Evolutionary conservation across 495 filamentous ascomycete genomes (phyloP), one percentile per base, ranked within the genome.

Genomic region (Penicillium arizonense): DNA sequence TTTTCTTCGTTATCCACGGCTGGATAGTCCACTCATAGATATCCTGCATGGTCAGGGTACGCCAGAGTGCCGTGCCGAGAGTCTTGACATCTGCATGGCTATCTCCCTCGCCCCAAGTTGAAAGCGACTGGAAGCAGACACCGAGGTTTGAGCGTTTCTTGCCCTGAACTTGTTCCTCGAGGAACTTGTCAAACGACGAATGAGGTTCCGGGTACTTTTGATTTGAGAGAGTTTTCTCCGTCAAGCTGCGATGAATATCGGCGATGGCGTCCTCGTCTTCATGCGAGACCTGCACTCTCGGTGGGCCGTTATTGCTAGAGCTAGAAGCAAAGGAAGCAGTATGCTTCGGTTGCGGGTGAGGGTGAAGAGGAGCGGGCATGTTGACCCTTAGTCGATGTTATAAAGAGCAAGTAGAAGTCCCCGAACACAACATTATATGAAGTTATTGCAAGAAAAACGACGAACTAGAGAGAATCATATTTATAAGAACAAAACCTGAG

Each of bases 11-110:
- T 8, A 66, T 12, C 70, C 63, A 69, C 9, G 70, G 70, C 53
- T 71, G 62, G 26, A 73, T 53, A 2, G 70, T 73, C 70, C 70
- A 71, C 44, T 73, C 67, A 23, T 71, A 73, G 30, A 73, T 59
- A 56, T 73, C 70, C 23, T 61, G 67, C 10, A 69, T 53, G 1
- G 65, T 73, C 13, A 73, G 32, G 1, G 70, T 71, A 2, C 70
- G 67, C 70, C 70, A 73, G 16, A 73, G 57, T 0, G 70, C 62
- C 1, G 62, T 68, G 6, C 63, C 67, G 20, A 73, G 35, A 0
- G 67, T 73, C 49, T 73, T 73, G 28, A 73, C 51, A 39, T 57
- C 53, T 11, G 50, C 57, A 50, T 73, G 70, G 26, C 58, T 61
- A 30, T 56, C 57, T 4, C 65, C 65, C 14, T 65, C 62, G 12